Base-by-base conservation (phyloP, 2,329 filamentous ascomycete genomes). In the Simplicillium aogashimaense region DNA sequence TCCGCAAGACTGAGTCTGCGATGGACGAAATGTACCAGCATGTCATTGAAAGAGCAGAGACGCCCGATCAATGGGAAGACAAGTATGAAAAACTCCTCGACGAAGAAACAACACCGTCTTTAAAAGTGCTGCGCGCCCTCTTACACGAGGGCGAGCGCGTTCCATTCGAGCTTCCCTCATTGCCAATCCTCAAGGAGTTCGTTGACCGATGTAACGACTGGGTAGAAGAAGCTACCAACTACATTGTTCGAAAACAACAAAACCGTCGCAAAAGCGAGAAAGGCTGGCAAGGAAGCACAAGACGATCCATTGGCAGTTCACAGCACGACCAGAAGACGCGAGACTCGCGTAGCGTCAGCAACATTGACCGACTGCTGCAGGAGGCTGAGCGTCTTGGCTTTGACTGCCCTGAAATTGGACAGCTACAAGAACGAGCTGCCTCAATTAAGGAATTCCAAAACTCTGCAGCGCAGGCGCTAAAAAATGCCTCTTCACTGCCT, bases 151-250 rank as follows among this genome's bases (percentile, higher is more conserved):
- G 92, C 60, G 92, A 98, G 66, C 89, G 87, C 61, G 95, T 98
- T 54, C 88, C 90, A 43, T 94, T 86, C 69, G 83, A 87, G 43
- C 74, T 98, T 46, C 79, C 81, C 48, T 89, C 87, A 46, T 74
- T 98, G 47, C 75, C 83, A 52, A 77, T 86, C 51, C 73, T 98
- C 51, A 84, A 81, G 63, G 77, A 82, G 49, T 98, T 94, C 65
- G 92, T 98, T 59, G 88, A 95, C 52, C 83, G 86, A 54, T 97
- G 92, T 68, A 94, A 95, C 61, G 88, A 94, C 57, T 95, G 94
- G 85, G 87, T 95, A 47, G 92, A 97, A 54, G 90, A 97, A 65
- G 92, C 92, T 48, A 92, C 86, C 54, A 89, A 85, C 57, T 98
- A 94, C 67, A 95, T 89, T 54, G 89, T 92, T 43, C 85, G 92